A percentile compares a stretch with the other conserved stretches of the same genome.
phyloP scores from a whole-genome alignment of 2,329 filamentous ascomycete genomes.

The Didymella lethalis region DNA sequence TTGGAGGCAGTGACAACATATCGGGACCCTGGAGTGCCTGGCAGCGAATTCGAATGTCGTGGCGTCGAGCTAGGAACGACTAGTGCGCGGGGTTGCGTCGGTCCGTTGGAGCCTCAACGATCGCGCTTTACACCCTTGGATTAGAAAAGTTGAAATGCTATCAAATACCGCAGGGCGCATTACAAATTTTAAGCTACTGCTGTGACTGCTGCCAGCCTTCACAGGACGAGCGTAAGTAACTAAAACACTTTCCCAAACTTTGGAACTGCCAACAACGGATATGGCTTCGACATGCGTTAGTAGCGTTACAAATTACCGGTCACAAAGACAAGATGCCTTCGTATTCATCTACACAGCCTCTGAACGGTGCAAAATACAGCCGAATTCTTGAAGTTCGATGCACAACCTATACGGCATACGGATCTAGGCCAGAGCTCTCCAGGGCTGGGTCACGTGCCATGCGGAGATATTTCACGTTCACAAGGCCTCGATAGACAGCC shows the following conservation, averaged over 20 bases:
- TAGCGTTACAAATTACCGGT: too few relatives aligned
- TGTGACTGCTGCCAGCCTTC: neutral
- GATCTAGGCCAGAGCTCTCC: neutral
- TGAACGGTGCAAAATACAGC: neutral
- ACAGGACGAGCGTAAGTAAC: neutral
- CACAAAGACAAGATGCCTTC: neutral
- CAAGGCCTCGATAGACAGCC: neutral
- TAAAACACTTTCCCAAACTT: neutral
- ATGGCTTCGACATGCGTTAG: neutral
- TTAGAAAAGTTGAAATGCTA: neutral
- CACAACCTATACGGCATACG: neutral
- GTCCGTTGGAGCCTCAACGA: conserved; percentile 7
- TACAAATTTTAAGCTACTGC: neutral
- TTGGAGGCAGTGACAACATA: conserved; percentile 4
- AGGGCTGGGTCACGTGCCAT: neutral
- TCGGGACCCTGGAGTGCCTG: neutral
- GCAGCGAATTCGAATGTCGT: neutral
- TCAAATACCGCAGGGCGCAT: neutral
- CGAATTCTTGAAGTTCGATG: neutral
- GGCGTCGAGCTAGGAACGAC: conserved; percentile 1
- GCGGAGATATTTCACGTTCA: neutral
- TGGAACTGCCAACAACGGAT: neutral
- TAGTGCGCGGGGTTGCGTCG: neutral
- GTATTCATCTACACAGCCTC: neutral
- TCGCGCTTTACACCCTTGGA: neutral